These are phyloP conservation scores for Ogataea nitratoaversa DNA, from an alignment of 805 yeast genomes.

Conservation along the genomic window DNA sequence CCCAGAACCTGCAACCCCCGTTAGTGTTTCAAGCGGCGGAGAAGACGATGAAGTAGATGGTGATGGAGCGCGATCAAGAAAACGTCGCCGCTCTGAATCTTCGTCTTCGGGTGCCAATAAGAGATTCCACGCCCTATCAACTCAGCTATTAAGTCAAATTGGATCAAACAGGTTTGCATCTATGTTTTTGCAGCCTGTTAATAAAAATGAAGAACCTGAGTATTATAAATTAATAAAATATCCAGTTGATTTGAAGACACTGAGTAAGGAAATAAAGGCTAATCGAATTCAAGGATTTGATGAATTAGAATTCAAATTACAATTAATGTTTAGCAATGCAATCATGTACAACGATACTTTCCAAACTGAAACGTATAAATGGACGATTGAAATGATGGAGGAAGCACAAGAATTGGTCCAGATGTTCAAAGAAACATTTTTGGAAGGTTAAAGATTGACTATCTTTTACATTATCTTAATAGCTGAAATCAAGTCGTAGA, in stretches of 20 bases:
- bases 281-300: slow-evolving; percentile 45
- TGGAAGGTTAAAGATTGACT: not conserved
- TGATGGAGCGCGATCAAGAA: slow-evolving; percentile 7
- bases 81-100: slow-evolving; percentile 19
- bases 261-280: slow-evolving; percentile 53
- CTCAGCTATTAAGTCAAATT: slow-evolving; percentile 58
- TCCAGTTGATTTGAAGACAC: slow-evolving; percentile 67
- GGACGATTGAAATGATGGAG: slow-evolving; percentile 67
- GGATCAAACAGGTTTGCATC: slow-evolving; percentile 71
- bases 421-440: slow-evolving; percentile 47
- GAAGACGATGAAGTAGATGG: slow-evolving; percentile 5
- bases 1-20: slow-evolving; percentile 19
- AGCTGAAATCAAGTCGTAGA: too few species aligned
- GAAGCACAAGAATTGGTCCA: slow-evolving; percentile 56
- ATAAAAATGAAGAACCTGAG: slow-evolving; percentile 61
- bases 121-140: slow-evolving; percentile 57
- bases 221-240: slow-evolving; percentile 56
- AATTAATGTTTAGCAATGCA: slow-evolving; percentile 79
- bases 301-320: slow-evolving; percentile 63
- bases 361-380: slow-evolving; percentile 53
- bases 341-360: slow-evolving; percentile 69
- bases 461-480: too few species aligned
- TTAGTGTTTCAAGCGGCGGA: slow-evolving; percentile 7
- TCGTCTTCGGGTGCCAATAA: slow-evolving; percentile 33
- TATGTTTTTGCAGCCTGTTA: slow-evolving; percentile 68